Conservation (phyloP, 257 asterid genomes). For the Solanum clarkiae region DNA sequence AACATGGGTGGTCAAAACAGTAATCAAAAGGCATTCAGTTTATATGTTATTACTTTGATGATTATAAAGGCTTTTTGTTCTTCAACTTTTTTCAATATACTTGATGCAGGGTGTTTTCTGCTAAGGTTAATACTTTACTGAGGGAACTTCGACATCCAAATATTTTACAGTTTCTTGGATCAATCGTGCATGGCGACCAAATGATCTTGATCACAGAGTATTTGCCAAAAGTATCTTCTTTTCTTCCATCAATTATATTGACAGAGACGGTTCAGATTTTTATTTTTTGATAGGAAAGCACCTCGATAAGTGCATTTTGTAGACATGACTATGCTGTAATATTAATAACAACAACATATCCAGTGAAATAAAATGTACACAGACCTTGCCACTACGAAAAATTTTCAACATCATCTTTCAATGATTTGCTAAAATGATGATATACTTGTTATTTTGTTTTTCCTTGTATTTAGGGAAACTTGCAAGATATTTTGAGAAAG, state of each 20-base stretch:
- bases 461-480: constrained; percentile 25
- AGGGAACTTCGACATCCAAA: constrained; percentile 58
- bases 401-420: background rate
- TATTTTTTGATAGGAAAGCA: background rate
- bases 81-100: background rate
- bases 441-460: background rate
- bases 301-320: background rate
- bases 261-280: background rate
- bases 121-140: constrained; percentile 39
- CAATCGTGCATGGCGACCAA: constrained; percentile 49
- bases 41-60: background rate
- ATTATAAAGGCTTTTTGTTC: background rate
- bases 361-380: too few species aligned
- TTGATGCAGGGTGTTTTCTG: constrained; percentile 36
- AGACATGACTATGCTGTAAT: background rate
- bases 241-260: background rate
- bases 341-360: too few species aligned
- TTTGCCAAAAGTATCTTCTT: constrained; percentile 37
- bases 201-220: constrained; percentile 51
- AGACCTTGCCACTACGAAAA: background rate
- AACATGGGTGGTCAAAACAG: constrained; percentile 52
- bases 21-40: constrained; percentile 28
- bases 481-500: constrained; percentile 32
- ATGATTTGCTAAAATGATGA: background rate
- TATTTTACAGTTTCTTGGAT: constrained; percentile 58